These are phyloP conservation scores for Vitis hybrid DNA, from an alignment of 177 flowering plant genomes.

Conservation along the genomic window DNA sequence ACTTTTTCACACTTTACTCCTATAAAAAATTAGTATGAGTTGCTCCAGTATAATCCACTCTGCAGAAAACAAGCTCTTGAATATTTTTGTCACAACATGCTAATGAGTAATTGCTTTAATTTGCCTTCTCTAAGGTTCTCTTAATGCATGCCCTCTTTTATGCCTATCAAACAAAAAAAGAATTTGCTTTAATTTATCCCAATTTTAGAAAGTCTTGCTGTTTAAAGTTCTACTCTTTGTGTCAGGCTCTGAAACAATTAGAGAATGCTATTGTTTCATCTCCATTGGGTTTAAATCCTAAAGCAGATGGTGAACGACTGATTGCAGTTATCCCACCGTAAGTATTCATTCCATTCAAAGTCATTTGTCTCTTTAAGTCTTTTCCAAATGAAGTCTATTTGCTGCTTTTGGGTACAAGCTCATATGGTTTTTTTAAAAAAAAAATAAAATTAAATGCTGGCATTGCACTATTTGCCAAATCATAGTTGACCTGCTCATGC, in stretches of 20 bases:
- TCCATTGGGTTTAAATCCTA: constrained; percentile 86
- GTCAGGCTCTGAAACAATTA: constrained; percentile 70
- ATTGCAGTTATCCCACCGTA: constrained; percentile 87
- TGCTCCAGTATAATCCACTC: too few relatives aligned
- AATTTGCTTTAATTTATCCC: background rate
- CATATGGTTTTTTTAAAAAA: too few relatives aligned
- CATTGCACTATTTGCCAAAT: too few relatives aligned
- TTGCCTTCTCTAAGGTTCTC: background rate
- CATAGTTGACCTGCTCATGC: background rate
- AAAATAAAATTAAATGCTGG: too few relatives aligned
- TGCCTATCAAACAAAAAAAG: too few relatives aligned
- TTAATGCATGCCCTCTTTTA: too few relatives aligned
- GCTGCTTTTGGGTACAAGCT: background rate
- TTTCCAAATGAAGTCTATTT: background rate
- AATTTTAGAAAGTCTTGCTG: background rate
- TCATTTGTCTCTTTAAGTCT: background rate
- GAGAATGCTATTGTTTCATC: constrained; percentile 81
- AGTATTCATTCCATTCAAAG: constrained; percentile 22
- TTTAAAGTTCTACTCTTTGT: background rate
- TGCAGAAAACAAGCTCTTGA: background rate
- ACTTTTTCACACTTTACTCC: too few relatives aligned
- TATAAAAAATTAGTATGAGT: background rate
- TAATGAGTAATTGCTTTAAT: background rate
- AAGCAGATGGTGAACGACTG: constrained; percentile 68
- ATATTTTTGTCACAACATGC: background rate